Evolutionary conservation across 108 stramenopile species (phyloP).

Genomic region (Cyclotella kingstonii): DNA sequence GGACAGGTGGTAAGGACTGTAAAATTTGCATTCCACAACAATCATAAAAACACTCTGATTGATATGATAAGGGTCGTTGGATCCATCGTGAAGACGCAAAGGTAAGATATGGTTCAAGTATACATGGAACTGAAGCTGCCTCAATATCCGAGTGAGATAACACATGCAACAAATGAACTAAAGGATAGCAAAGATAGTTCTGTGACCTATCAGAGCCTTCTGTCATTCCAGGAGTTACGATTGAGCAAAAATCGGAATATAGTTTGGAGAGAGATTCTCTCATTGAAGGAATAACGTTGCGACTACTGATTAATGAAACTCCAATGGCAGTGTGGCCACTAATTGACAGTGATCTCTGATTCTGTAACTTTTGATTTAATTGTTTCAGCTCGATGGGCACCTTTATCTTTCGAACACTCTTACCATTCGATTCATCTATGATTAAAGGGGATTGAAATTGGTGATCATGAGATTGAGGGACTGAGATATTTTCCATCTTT

Average conservation of each 20-base stretch:
- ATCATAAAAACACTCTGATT: slow-evolving; percentile 46
- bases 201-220: slow-evolving; percentile 3
- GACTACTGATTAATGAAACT: slow-evolving; percentile 64
- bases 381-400: slow-evolving; percentile 36
- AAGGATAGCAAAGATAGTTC: slow-evolving; percentile 40
- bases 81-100: slow-evolving; percentile 55
- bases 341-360: slow-evolving; percentile 12
- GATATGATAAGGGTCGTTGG: slow-evolving; percentile 50
- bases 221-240: slow-evolving; percentile 4
- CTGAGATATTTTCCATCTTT: not conserved
- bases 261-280: slow-evolving; percentile 60
- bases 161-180: slow-evolving; percentile 67
- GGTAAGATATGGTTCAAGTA: slow-evolving; percentile 60
- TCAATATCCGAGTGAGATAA: slow-evolving; percentile 57
- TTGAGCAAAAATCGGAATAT: slow-evolving; percentile 44
- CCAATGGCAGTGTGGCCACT: slow-evolving; percentile 49
- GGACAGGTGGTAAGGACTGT: slow-evolving; percentile 69
- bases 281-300: slow-evolving; percentile 68
- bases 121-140: slow-evolving; percentile 36
- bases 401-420: slow-evolving; percentile 39
- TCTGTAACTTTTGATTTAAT: slow-evolving; percentile 51
- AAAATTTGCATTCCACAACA: slow-evolving; percentile 55
- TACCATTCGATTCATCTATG: slow-evolving; percentile 15
- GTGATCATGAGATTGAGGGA: not conserved
- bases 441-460: slow-evolving; percentile 48